Evolutionary conservation across 106 monocot genomes (phyloP).

Genomic region (Platanthera guangdongensis): DNA sequence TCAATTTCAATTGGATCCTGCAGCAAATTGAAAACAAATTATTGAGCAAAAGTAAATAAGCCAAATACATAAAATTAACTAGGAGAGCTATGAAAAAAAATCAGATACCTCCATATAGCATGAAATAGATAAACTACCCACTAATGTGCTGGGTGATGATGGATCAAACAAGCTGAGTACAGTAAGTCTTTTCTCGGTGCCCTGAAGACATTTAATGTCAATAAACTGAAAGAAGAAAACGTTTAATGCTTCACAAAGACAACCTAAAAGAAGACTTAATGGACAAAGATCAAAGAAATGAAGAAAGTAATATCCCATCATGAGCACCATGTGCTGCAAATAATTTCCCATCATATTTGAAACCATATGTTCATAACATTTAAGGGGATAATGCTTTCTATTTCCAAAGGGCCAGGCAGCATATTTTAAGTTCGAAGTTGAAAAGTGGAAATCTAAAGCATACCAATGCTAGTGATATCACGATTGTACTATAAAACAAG

Average conservation of each 20-base stretch:
- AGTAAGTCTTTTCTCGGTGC: constrained; percentile 35
- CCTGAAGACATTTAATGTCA: constrained; percentile 25
- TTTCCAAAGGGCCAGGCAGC: not conserved
- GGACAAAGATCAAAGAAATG: not conserved
- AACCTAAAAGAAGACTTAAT: not conserved
- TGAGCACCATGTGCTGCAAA: not conserved
- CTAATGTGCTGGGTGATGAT: constrained; percentile 35
- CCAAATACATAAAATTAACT: not conserved
- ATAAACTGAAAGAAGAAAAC: not conserved
- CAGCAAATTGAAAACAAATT: constrained; percentile 6
- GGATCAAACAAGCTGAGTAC: constrained; percentile 52
- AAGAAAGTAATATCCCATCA: not conserved
- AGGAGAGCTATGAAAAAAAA: not conserved
- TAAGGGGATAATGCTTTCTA: not conserved
- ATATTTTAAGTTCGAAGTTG: not conserved
- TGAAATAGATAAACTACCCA: constrained; percentile 57
- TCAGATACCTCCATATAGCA: constrained; percentile 72
- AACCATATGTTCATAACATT: not conserved
- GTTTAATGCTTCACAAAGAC: not conserved
- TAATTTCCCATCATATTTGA: not conserved
- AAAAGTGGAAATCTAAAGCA: not conserved
- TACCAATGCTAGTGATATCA: not conserved
- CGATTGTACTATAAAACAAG: not conserved
- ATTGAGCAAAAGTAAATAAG: not conserved
- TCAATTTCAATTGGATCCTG: constrained; percentile 96